Evolutionary conservation across 1,284 basidiomycete genomes (phyloP), one percentile per base, ranked within the genome.

Genomic region (Trametes polyzona): DNA sequence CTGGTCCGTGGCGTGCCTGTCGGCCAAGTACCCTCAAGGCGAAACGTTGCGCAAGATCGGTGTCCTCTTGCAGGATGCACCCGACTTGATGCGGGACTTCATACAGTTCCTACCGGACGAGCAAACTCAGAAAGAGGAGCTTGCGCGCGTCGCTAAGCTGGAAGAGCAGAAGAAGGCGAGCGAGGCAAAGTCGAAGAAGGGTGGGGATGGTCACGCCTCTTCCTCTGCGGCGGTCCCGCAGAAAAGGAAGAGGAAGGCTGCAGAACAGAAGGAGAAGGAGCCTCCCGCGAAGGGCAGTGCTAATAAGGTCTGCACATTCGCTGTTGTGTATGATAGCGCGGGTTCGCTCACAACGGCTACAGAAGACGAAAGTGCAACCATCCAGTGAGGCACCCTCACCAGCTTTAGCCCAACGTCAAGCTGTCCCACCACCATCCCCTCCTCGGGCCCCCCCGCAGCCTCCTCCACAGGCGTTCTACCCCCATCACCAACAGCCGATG

Each of bases 31-130:
- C 27, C 56, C 53, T 9, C 62, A 91, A 83, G 79, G 79, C 44
- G 85, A 94, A 73, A 91, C 97, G 5, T 91, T 94, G 37, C 84
- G 84, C 33, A 92, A 94, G 69, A 94, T 98, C 36, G 90, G 90
- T 10, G 79, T 82, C 52, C 80, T 98, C 7, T 96, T 98, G 78
- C 87, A 90, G 65, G 88, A 93, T 66, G 92, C 90, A 1, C 92
- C 93, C 1, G 96, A 98, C 71, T 78, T 98, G 14, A 83, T 95
- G 44, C 86, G 89, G 57, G 96, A 96, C 69, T 97, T 98, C 72
- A 88, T 91, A 62, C 86, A 95, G 62, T 98, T 97, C 75, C 82
- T 98, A 69, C 94, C 95, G 1, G 92, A 91, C 63, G 77, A 79
- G 62, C 77, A 76, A 43, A 78, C 80, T 49, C 75, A 76, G 55